phyloP scores from a whole-genome alignment of 2,329 filamentous ascomycete species.

The Ophiostoma populinum region DNA sequence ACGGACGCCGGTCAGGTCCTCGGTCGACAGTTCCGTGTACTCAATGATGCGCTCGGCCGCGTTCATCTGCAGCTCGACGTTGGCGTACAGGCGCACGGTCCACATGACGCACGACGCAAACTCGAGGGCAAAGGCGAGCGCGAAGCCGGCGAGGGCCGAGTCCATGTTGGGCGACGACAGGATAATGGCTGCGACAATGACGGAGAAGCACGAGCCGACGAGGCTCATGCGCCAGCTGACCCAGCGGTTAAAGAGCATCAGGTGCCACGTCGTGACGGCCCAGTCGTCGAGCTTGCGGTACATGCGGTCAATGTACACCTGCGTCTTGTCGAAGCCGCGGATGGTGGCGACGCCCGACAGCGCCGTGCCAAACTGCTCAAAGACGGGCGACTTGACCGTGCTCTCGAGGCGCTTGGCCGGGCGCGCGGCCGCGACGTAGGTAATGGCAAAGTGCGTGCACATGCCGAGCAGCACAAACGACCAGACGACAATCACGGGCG shows the following conservation, averaged over 20 bases:
- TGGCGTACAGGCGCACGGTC: slow-evolving; percentile 50
- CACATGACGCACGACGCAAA: slow-evolving; percentile 48
- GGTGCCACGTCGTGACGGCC: slow-evolving; percentile 45
- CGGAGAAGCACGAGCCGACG: slow-evolving; percentile 51
- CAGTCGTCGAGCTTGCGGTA: slow-evolving; percentile 52
- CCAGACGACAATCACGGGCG: slow-evolving; percentile 45
- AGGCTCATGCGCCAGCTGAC: slow-evolving; percentile 55
- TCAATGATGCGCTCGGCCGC: slow-evolving; percentile 60
- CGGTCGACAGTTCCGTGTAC: slow-evolving; percentile 51
- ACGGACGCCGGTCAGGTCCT: slow-evolving; percentile 41
- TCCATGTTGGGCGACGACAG: slow-evolving; percentile 44
- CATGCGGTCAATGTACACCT: slow-evolving; percentile 53
- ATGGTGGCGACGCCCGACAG: slow-evolving; percentile 60
- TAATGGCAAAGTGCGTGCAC: slow-evolving; percentile 38
- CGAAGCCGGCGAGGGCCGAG: slow-evolving; percentile 57
- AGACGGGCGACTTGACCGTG: slow-evolving; percentile 60
- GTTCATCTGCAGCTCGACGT: slow-evolving; percentile 64
- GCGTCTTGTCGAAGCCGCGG: slow-evolving; percentile 52
- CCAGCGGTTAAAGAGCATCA: slow-evolving; percentile 63
- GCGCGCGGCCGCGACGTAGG: slow-evolving; percentile 53
- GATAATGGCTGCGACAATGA: slow-evolving; percentile 46
- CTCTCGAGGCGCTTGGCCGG: slow-evolving; percentile 65
- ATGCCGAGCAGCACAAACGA: slow-evolving; percentile 39
- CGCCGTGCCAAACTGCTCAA: slow-evolving; percentile 61
- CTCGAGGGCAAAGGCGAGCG: slow-evolving; percentile 54